Evolutionary conservation across 345 rosid species (phyloP), one percentile per base, ranked within the genome.

Genomic region (Bruguiera gymnorhiza): DNA sequence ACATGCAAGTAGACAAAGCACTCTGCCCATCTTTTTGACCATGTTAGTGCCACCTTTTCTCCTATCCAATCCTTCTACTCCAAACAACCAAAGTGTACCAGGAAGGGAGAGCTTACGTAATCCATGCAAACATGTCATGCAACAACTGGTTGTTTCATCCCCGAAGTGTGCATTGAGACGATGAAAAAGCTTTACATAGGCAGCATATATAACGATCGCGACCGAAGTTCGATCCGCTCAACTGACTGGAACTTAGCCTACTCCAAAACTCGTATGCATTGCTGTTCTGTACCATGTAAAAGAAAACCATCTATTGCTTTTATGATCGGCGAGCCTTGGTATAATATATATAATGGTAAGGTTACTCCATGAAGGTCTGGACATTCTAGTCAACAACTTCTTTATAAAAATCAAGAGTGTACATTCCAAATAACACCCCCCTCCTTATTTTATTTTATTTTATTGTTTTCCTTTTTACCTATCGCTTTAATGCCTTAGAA

Each of bases 1-100:
- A 82, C 86, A 73, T 75, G 60, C 50, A 43, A 8, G 29, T 70
- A 55, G 61, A 72, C 74, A 79, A 79, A 78, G 72, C 72, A 37
- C 34, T 56, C 54, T 68, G 60, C 56, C 51, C 0, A 37, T 67
- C 76, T 68, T 87, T 85, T 84, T 85, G 82, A 81, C 88, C 82
- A 84, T 27, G 74, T 70, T 82, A 86, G 83, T 85, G 89, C 81
- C 76, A 55, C 70, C 81, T 83, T 77, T 83, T 54, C 76, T 71
- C 54, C 51, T 72, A 76, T 65, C 76, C 73, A 61, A 57, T 19
- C 18, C 26, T n/a, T 65, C 43, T 15, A 9, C 59, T 5, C 18
- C 11, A 50, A 46, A 16, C 67, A 39, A 16, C 6, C 8, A 5
- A 18, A 60, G 16, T 43, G 19, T 43, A 39, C 23, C 18, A 10